phyloP scores from a whole-genome alignment of 139 green algal genomes.

The Coelastrella sp. region DNA sequence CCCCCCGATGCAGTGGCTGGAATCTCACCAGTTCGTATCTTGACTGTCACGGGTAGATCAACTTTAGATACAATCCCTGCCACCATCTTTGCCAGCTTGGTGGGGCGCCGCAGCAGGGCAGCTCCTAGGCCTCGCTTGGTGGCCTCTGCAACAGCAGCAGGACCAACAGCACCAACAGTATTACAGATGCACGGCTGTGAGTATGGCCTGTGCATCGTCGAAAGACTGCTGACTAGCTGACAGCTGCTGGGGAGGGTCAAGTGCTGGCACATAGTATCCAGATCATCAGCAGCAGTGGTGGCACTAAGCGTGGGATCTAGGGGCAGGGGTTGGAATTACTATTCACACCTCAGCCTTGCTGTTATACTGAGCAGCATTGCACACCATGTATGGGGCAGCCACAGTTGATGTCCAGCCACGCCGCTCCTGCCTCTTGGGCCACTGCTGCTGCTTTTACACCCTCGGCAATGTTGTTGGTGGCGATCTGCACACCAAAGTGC shows the following conservation, averaged over 20 bases:
- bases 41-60: slow-evolving; percentile 88
- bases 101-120: slow-evolving; percentile 83
- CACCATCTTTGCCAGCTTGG: slow-evolving; percentile 85
- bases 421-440: slow-evolving; percentile 68
- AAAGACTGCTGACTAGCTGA: no score
- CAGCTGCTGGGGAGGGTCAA: no score
- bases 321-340: background rate
- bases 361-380: background rate
- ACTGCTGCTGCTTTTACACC: slow-evolving; percentile 70
- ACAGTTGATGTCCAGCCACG: slow-evolving; percentile 90
- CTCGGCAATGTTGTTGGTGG: slow-evolving; percentile 85
- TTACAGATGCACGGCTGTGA: no score
- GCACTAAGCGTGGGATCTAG: no score
- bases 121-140: slow-evolving; percentile 79
- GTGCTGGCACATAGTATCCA: no score
- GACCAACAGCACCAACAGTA: background rate
- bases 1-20: background rate
- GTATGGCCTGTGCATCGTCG: no score
- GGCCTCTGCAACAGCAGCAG: slow-evolving; percentile 67
- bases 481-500: slow-evolving; percentile 76
- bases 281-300: no score
- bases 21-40: slow-evolving; percentile 55
- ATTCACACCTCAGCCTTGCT: slow-evolving; percentile 43
- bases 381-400: slow-evolving; percentile 87
- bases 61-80: slow-evolving; percentile 70